These are phyloP conservation scores for Candida bentonensis DNA, from an alignment of 805 yeast genomes.

Conservation along the genomic window DNA sequence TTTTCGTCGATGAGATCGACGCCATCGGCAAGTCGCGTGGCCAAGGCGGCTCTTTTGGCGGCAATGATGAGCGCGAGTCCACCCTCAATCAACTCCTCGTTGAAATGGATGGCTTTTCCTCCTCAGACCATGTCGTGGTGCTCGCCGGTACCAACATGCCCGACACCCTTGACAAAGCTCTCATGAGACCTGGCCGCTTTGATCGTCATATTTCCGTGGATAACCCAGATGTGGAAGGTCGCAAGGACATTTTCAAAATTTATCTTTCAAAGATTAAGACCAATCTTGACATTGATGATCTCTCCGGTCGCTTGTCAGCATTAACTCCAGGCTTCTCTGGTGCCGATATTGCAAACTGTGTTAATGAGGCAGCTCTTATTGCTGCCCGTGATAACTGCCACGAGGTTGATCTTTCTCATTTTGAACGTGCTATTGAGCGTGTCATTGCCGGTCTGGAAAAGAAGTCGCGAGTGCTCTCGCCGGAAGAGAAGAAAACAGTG, in stretches of 20 bases:
- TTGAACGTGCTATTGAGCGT: conserved; percentile 93
- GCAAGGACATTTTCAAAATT: conserved; percentile 83
- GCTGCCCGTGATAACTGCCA: conserved; percentile 76
- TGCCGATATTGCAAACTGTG: conserved; percentile 94
- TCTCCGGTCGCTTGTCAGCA: conserved; percentile 84
- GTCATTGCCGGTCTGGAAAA: conserved; percentile 94
- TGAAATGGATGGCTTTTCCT: conserved; percentile 96
- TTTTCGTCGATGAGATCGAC: conserved; percentile 97
- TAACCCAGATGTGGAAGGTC: conserved; percentile 87
- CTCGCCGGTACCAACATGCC: conserved; percentile 96
- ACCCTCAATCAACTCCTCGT: conserved; percentile 91
- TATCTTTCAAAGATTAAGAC: conserved; percentile 65
- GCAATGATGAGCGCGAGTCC: conserved; percentile 93
- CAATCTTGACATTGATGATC: conserved; percentile 33
- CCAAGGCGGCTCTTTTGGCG: conserved; percentile 28
- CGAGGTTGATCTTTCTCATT: conserved; percentile 62
- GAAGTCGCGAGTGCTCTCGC: conserved; percentile 68
- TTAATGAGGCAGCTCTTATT: conserved; percentile 93
- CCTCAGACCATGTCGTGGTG: conserved; percentile 87
- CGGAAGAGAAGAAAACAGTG: conserved; percentile 77
- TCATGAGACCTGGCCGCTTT: conserved; percentile 94
- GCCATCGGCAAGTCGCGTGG: conserved; percentile 96
- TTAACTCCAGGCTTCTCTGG: conserved; percentile 97
- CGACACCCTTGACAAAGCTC: conserved; percentile 83
- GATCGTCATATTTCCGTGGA: conserved; percentile 88